A percentile compares a stretch with the other conserved stretches of the same genome.
phyloP scores from a whole-genome alignment of 345 rosid species.

The Bretschneidera sinensis region DNA sequence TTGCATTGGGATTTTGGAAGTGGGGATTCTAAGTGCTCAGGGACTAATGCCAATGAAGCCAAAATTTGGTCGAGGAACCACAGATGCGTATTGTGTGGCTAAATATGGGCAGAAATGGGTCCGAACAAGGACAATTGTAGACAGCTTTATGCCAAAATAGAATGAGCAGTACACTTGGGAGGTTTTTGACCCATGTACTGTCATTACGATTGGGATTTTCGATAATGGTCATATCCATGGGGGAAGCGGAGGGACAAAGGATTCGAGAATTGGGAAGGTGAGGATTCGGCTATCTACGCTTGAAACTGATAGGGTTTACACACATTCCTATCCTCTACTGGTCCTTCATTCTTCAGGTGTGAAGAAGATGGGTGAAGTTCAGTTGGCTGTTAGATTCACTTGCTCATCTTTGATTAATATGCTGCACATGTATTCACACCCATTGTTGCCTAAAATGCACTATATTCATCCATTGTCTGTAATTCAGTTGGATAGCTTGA shows the following conservation, averaged over 20 bases:
- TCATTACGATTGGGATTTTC: constrained; percentile 85
- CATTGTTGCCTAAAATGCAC: constrained; percentile 91
- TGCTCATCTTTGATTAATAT: constrained; percentile 73
- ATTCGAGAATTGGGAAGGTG: constrained; percentile 82
- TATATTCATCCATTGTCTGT: constrained; percentile 87
- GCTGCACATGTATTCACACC: constrained; percentile 86
- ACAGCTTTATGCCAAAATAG: constrained; percentile 82
- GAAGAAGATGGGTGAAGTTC: constrained; percentile 91
- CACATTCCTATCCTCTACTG: constrained; percentile 84
- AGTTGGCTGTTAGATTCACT: constrained; percentile 79
- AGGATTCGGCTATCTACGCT: constrained; percentile 91
- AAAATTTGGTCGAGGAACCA: constrained; percentile 77
- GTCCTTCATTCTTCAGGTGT: constrained; percentile 83
- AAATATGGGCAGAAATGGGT: constrained; percentile 99
- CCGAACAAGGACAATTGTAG: constrained; percentile 86
- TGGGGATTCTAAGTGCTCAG: constrained; percentile 76
- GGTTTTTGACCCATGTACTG: constrained; percentile 92
- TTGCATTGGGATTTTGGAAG: constrained; percentile 70
- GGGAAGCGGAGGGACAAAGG: constrained; percentile 53
- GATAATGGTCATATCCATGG: constrained; percentile 77
- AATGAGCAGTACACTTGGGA: constrained; percentile 99
- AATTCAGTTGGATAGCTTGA: constrained; percentile 79
- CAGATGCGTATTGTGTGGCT: constrained; percentile 98
- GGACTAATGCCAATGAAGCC: constrained; percentile 84
- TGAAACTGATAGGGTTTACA: constrained; percentile 86